phyloP scores from a whole-genome alignment of 192 early-diverging fungal species.

The Martensiomyces pterosporus region DNA sequence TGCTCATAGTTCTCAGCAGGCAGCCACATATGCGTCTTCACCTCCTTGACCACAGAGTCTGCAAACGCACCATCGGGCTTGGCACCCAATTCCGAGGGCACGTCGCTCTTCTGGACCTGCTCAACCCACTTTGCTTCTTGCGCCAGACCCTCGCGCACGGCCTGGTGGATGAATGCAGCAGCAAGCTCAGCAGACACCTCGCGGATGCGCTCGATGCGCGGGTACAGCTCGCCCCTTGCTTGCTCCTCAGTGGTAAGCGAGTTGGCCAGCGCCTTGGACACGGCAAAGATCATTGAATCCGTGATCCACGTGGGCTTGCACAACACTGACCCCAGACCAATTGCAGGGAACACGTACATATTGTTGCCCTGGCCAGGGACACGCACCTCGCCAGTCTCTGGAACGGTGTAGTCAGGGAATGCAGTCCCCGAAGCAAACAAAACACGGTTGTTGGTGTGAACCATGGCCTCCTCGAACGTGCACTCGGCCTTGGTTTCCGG shows the following conservation, averaged over 20 bases:
- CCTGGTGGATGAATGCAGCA: conserved; percentile 60
- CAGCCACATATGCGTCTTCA: conserved; percentile 8
- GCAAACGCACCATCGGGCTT: conserved; percentile 3
- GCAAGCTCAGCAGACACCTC: conserved; percentile 70
- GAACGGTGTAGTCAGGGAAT: conserved; percentile 73
- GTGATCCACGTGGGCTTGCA: conserved; percentile 69
- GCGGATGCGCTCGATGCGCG: conserved; percentile 70
- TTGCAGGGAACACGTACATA: conserved; percentile 96
- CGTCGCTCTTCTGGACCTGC: conserved; percentile 8
- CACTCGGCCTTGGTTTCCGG: conserved; percentile 89
- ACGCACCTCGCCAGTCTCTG: conserved; percentile 39
- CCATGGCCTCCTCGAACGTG: conserved; percentile 85
- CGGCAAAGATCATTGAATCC: conserved; percentile 76
- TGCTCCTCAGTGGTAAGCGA: conserved; percentile 62
- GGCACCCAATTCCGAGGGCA: neutral
- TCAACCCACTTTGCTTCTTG: conserved; percentile 32
- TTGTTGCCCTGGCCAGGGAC: conserved; percentile 89
- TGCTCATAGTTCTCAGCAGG: conserved; percentile 15
- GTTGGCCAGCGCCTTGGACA: conserved; percentile 67
- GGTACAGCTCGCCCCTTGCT: conserved; percentile 65
- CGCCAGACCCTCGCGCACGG: conserved; percentile 50
- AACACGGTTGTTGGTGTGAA: conserved; percentile 67
- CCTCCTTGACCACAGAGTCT: neutral
- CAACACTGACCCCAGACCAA: conserved; percentile 82
- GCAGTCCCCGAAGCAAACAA: conserved; percentile 91